phyloP scores from a whole-genome alignment of 2,329 filamentous ascomycete genomes.

The Leptoxyphium fumago region DNA sequence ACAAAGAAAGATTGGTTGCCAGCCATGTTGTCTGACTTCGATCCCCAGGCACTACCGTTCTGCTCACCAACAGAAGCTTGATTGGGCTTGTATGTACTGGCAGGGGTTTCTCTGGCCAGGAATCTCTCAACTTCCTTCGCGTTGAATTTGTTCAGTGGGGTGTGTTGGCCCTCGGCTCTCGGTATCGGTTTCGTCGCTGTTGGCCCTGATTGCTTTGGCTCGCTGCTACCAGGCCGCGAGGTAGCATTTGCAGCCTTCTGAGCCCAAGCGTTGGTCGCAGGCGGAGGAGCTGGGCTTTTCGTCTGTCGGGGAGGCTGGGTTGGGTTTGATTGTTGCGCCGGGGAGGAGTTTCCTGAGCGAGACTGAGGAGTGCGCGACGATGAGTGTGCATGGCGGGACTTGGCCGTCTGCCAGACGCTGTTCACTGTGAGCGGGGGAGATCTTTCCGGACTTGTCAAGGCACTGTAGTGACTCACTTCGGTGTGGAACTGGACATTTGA shows the following conservation, averaged over 20 bases:
- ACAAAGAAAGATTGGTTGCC: conserved; percentile 30
- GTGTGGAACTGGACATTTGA: neutral
- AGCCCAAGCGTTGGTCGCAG: conserved; percentile 10
- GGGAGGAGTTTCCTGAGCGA: conserved; percentile 15
- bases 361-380: conserved; percentile 16
- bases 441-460: neutral
- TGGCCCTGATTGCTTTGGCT: conserved; percentile 1
- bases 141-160: conserved; percentile 25
- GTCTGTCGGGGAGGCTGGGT: conserved; percentile 8
- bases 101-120: conserved; percentile 23
- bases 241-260: conserved; percentile 6
- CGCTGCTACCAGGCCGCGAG: conserved; percentile 8
- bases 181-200: conserved; percentile 3
- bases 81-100: conserved; percentile 13
- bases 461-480: neutral
- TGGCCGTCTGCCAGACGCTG: neutral
- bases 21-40: conserved; percentile 27
- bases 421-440: neutral
- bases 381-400: conserved; percentile 7
- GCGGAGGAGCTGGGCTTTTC: conserved; percentile 5
- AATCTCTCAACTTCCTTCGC: conserved; percentile 27
- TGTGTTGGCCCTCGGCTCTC: conserved; percentile 13
- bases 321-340: conserved; percentile 7
- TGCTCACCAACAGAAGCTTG: conserved; percentile 6
- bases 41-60: conserved; percentile 25